Percentiles rank a stretch among this genome's conserved stretches.
Evolutionary conservation across 768 basidiomycete genomes (phyloP).

Genomic region (Tremella yokohamensis): DNA sequence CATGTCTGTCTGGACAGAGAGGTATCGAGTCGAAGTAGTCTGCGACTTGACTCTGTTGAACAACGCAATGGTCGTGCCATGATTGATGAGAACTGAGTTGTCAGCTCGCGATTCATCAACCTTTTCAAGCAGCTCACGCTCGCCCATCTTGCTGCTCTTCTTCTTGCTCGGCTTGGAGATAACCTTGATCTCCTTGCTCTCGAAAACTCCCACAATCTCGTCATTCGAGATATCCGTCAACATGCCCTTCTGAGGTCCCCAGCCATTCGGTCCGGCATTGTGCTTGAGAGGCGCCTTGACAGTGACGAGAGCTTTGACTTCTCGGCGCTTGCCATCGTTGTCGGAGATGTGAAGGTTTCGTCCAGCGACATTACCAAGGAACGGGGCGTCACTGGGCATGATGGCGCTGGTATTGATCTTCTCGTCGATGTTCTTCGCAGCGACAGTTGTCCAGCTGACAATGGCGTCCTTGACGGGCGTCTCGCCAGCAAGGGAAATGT

Average conservation of each 20-base stretch:
- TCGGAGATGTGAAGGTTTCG: conserved; percentile 94
- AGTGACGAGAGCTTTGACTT: conserved; percentile 84
- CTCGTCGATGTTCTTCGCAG: conserved; percentile 74
- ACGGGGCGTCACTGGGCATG: conserved; percentile 60
- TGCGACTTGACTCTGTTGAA: conserved; percentile 96
- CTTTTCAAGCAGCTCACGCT: conserved; percentile 60
- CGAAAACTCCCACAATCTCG: conserved; percentile 80
- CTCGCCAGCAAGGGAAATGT: conserved; percentile 89
- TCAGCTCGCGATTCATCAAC: background rate
- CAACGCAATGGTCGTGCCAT: conserved; percentile 89
- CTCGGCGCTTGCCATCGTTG: conserved; percentile 90
- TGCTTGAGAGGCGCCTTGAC: conserved; percentile 23
- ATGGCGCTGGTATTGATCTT: conserved; percentile 30
- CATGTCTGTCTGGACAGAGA: conserved; percentile 89
- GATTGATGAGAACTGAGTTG: conserved; percentile 78
- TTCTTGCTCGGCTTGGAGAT: conserved; percentile 99
- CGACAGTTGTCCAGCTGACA: conserved; percentile 80
- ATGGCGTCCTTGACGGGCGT: conserved; percentile 76
- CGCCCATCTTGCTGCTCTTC: conserved; percentile 85
- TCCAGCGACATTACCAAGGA: conserved; percentile 87
- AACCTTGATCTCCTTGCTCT: conserved; percentile 92
- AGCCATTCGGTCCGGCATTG: conserved; percentile 58
- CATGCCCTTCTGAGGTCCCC: conserved; percentile 52
- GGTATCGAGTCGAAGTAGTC: conserved; percentile 91
- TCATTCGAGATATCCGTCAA: conserved; percentile 68